These are phyloP conservation scores for Parathielavia appendiculata DNA, from an alignment of 495 filamentous ascomycete genomes.

Conservation along the genomic window DNA sequence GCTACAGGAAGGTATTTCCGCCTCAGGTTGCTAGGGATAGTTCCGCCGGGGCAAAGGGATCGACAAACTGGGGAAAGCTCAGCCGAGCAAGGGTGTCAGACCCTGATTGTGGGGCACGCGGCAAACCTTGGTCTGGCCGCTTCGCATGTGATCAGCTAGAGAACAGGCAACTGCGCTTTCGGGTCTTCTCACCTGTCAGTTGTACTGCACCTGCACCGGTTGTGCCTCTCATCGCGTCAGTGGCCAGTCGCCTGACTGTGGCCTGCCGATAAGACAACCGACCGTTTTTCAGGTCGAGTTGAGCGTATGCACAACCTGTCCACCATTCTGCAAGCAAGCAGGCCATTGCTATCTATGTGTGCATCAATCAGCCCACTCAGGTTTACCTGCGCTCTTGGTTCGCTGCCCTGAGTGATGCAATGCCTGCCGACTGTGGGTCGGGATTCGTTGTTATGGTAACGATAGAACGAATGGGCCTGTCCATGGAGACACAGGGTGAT, in stretches of 20 bases:
- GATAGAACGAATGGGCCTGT: background rate
- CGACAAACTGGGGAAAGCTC: background rate
- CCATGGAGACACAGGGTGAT: background rate
- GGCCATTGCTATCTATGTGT: no score
- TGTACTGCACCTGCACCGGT: background rate
- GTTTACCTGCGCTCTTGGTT: no score
- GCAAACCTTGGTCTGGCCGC: background rate
- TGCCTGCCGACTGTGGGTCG: no score
- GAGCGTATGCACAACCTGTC: no score
- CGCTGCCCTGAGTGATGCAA: background rate
- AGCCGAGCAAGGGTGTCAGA: slow-evolving; percentile 1
- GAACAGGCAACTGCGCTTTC: background rate
- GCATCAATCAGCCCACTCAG: no score
- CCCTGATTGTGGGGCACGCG: background rate
- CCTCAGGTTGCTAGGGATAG: background rate
- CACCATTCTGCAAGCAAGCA: no score
- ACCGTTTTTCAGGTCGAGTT: no score
- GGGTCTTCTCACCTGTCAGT: no score
- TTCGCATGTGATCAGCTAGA: slow-evolving; percentile 10
- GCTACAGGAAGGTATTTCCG: no score
- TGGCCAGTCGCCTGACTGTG: no score
- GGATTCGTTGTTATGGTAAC: background rate
- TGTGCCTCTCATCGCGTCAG: background rate
- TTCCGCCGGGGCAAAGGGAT: background rate
- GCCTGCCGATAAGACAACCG: background rate